Conservation (phyloP, 768 basidiomycete species). For the Sarcodon sp. region DNA sequence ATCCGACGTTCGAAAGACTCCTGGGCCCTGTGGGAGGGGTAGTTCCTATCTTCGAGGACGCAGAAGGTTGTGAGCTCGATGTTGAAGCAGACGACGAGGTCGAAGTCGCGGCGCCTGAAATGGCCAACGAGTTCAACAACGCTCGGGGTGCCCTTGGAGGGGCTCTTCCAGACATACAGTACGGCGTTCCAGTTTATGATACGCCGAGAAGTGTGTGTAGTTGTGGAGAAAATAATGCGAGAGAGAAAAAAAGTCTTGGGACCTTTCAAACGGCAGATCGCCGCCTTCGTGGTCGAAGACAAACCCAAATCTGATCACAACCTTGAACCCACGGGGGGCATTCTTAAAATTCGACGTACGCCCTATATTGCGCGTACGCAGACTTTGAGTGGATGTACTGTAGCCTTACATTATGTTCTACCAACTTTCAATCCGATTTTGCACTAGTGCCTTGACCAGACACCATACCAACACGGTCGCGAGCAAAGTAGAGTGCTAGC, state of each 20-base stretch:
- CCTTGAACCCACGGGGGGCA: neutral
- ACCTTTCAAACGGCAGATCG: neutral
- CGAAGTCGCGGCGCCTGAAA: conserved; percentile 17
- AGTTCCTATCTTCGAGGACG: conserved; percentile 15
- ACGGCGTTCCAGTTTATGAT: conserved; percentile 1
- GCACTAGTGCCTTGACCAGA: no score
- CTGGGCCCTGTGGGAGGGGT: neutral
- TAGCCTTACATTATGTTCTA: no score
- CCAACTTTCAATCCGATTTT: no score
- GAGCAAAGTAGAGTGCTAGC: no score
- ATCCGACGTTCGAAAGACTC: neutral
- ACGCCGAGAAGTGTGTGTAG: no score
- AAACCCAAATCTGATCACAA: neutral
- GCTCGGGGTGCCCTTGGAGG: conserved; percentile 68
- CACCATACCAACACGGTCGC: no score
- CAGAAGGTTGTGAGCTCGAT: no score
- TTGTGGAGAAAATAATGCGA: no score
- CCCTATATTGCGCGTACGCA: neutral
- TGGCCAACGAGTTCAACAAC: conserved; percentile 35
- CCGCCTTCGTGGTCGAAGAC: neutral
- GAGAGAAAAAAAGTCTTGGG: no score
- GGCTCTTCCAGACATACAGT: conserved; percentile 62
- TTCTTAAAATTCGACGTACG: neutral
- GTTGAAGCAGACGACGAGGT: conserved; percentile 20
- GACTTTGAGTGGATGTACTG: no score